Base-by-base conservation (phyloP, 2,329 filamentous ascomycete species). In the Zalaria obscura region DNA sequence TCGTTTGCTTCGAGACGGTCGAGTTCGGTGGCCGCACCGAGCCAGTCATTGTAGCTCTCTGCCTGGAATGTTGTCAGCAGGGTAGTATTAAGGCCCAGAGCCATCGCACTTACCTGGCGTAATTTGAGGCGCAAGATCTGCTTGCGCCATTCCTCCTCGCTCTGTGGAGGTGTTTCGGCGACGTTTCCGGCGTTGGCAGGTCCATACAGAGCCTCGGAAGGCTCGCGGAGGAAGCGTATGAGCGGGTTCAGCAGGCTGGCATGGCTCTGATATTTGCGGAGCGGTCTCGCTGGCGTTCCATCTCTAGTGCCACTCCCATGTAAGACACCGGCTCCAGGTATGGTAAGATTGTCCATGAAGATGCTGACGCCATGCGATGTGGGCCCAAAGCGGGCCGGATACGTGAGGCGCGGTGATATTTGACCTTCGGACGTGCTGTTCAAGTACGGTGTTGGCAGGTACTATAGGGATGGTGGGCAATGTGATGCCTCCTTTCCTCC, bases 1-100 rank as follows among this genome's bases (percentile, higher is more conserved):
- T 89, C 78, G 54, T 89, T 86, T 36, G 79, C 79, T 57, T 94
- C 85, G 9, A 94, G 65, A 6, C 70, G 59, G 55, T 95, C 88
- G 35, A 95, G 73, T 54, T 88, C 80, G 35, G 69, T 70, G 2
- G 88, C 88, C 6, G 83, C 81, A 10, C 66, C 66, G 50, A 79
- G 73, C 86, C 88, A 95, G 55, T 87, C 76, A 39, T 71, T 64
- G 50, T 78, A 72, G 1, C 75, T 75, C 45, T 75, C 71, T 46
- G 85, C 83, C 78, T 85, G 50, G 42, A 35, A 32, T 39, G 38
- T 44, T 34, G 40, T 54, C 27, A 52, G 50, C 33, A 38, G 4
- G n/a, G 9, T n/a, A n/a, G n/a, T n/a, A n/a, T n/a, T n/a, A n/a
- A n/a, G n/a, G n/a, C n/a, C n/a, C n/a, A n/a, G n/a, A n/a, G n/a